Conservation (phyloP, 805 yeast genomes). For the Spathaspora gorwiae region DNA sequence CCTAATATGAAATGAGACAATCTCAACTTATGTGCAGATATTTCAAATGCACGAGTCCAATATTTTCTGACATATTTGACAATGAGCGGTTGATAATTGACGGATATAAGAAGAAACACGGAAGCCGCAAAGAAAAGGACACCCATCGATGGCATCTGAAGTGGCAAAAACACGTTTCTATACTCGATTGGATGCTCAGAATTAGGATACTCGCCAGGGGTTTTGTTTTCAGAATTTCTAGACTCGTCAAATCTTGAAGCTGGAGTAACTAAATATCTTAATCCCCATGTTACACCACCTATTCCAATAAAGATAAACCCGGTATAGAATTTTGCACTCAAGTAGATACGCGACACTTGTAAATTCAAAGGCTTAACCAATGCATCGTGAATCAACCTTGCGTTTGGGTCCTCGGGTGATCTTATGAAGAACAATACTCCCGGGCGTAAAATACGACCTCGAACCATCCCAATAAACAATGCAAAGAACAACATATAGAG, state of each 20-base stretch:
- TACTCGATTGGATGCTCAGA: background rate
- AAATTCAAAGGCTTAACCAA: conserved; percentile 67
- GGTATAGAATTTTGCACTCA: conserved; percentile 73
- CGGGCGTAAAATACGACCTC: conserved; percentile 67
- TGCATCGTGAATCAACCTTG: conserved; percentile 82
- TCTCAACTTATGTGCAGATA: conserved; percentile 54
- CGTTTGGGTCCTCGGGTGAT: conserved; percentile 91
- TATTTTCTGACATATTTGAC: conserved; percentile 39
- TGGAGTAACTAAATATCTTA: conserved; percentile 22
- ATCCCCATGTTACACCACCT: conserved; percentile 57
- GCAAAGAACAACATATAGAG: conserved; percentile 85
- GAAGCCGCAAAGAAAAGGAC: conserved; percentile 1
- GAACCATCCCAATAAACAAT: conserved; percentile 75
- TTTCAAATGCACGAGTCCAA: conserved; percentile 60
- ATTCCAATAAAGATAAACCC: conserved; percentile 70
- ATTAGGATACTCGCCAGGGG: no score
- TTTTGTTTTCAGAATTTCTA: background rate
- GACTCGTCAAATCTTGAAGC: background rate
- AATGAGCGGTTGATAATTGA: background rate
- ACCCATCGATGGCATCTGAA: conserved; percentile 10
- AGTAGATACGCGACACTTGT: conserved; percentile 67
- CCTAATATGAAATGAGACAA: conserved; percentile 79
- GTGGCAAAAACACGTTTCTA: conserved; percentile 23
- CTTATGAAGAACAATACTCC: conserved; percentile 91
- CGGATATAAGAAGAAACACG: background rate